A percentile compares a stretch with the other conserved stretches of the same genome.
phyloP scores from a whole-genome alignment of 257 asterid species.

The Striga asiatica region DNA sequence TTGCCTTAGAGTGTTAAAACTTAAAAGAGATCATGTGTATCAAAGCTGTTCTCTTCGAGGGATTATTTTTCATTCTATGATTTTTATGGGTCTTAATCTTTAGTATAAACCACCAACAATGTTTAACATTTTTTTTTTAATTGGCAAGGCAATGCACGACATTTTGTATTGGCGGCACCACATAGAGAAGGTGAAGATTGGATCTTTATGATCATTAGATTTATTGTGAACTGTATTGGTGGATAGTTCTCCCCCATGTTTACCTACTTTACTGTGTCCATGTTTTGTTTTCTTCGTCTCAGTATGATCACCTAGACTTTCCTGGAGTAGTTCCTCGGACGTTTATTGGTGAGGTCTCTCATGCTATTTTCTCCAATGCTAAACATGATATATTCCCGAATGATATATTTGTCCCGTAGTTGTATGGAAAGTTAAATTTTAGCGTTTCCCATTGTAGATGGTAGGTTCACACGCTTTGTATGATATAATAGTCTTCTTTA shows the following conservation, averaged over 20 bases:
- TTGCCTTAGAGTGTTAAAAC: background rate
- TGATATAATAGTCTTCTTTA: background rate
- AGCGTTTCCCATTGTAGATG: too few relatives aligned
- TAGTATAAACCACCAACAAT: background rate
- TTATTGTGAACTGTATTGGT: background rate
- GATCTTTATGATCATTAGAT: too few relatives aligned
- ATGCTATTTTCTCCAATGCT: slow-evolving; percentile 1
- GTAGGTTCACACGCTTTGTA: too few relatives aligned
- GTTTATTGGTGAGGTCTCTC: slow-evolving; percentile 50
- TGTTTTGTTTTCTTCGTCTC: slow-evolving; percentile 15
- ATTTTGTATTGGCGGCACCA: slow-evolving; percentile 60
- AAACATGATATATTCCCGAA: background rate
- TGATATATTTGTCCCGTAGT: background rate
- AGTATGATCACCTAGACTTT: slow-evolving; percentile 96
- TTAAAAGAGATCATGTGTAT: too few relatives aligned
- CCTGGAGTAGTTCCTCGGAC: slow-evolving; percentile 99
- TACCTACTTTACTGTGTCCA: background rate
- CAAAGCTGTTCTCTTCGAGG: background rate
- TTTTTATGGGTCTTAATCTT: background rate
- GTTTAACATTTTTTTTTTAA: background rate
- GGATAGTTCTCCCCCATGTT: background rate
- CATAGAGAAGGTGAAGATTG: slow-evolving; percentile 50
- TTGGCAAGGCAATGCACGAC: slow-evolving; percentile 88
- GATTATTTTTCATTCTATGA: background rate
- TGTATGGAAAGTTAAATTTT: too few relatives aligned